phyloP scores from a whole-genome alignment of 2,329 filamentous ascomycete genomes.

The Alternaria triticina region DNA sequence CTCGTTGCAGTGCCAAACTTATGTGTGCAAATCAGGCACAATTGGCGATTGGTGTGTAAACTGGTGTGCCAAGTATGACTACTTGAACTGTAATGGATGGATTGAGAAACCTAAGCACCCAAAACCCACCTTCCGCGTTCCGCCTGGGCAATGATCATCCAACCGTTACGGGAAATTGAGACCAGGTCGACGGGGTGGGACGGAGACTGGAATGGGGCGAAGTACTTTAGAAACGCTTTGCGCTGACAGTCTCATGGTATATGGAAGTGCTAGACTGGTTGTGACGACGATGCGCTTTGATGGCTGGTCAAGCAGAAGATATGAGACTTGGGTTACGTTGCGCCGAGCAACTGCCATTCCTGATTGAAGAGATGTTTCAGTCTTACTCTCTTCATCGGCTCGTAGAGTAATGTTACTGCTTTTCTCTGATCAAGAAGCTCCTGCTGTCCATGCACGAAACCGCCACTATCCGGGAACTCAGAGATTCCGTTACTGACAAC shows the following conservation, averaged over 20 bases:
- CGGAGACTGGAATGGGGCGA: not conserved
- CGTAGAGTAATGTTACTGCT: not conserved
- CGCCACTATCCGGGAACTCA: not conserved
- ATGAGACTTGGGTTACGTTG: not conserved
- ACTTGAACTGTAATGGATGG: not conserved
- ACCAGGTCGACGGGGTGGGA: not conserved
- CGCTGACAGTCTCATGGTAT: not conserved
- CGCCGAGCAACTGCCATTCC: not conserved
- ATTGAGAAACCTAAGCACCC: not conserved
- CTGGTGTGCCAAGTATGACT: not conserved
- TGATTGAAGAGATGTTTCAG: not conserved
- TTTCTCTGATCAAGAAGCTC: not conserved
- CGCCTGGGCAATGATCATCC: not conserved
- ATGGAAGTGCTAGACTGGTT: not conserved
- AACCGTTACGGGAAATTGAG: not conserved
- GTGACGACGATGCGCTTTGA: not conserved
- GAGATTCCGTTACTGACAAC: not conserved
- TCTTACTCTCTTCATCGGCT: not conserved
- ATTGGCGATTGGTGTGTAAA: not conserved
- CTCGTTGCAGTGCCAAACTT: not conserved
- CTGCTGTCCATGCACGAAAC: not conserved
- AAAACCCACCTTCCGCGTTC: not conserved
- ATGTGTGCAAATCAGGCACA: not conserved
- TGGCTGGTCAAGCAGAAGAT: not conserved
- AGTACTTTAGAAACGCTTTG: not conserved